Conservation (phyloP, 1,139 yeast species). For the Kodamaea arcana region DNA sequence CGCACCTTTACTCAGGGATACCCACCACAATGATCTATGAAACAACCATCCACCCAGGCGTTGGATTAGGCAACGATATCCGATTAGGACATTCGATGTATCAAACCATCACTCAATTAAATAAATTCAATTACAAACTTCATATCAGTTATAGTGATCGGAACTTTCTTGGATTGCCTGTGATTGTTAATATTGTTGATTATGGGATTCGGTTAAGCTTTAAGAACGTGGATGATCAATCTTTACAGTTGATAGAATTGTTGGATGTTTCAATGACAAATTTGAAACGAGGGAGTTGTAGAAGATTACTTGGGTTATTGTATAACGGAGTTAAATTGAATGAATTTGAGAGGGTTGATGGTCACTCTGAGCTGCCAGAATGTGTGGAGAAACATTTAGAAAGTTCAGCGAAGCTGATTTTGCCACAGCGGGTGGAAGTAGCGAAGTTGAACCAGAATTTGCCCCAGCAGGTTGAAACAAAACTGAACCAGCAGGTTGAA, state of each 20-base stretch:
- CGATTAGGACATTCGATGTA: constrained; percentile 27
- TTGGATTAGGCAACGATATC: constrained; percentile 29
- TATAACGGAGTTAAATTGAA: constrained; percentile 35
- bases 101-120: constrained; percentile 21
- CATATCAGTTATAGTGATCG: constrained; percentile 13
- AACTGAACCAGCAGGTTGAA: constrained; percentile 3
- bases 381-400: too few species aligned
- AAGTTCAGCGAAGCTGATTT: too few species aligned
- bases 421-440: too few species aligned
- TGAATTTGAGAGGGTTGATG: constrained; percentile 11
- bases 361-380: constrained; percentile 6
- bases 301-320: constrained; percentile 18
- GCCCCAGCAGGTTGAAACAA: constrained; percentile 11
- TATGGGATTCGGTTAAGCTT: constrained; percentile 40
- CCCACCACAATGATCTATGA: constrained; percentile 17
- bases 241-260: constrained; percentile 45
- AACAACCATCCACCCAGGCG: constrained; percentile 29
- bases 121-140: constrained; percentile 20
- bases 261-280: constrained; percentile 18
- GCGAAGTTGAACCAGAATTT: too few species aligned
- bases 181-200: constrained; percentile 26
- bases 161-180: constrained; percentile 27
- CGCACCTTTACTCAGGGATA: not conserved
- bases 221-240: constrained; percentile 35
- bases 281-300: constrained; percentile 2